phyloP scores from a whole-genome alignment of 1,284 basidiomycete species.

The Hypsizygus ulmarius region DNA sequence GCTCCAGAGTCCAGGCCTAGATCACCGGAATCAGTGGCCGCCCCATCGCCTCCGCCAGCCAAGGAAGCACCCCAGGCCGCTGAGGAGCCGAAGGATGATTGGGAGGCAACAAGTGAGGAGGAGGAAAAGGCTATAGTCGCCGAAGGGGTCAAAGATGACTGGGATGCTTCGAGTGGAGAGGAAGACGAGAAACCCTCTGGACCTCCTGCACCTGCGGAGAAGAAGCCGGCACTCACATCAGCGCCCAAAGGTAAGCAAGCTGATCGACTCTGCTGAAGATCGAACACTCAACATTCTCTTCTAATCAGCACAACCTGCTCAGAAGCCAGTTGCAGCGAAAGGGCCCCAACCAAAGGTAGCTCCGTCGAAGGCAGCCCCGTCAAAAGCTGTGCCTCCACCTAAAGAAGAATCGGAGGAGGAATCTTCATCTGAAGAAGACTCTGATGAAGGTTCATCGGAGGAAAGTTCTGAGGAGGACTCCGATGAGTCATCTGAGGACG shows the following conservation, averaged over 20 bases:
- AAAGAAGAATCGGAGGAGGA: constrained; percentile 22
- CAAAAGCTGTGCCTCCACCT: constrained; percentile 23
- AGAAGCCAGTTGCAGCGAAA: constrained; percentile 20
- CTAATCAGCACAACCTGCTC: constrained; percentile 7
- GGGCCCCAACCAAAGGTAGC: constrained; percentile 28
- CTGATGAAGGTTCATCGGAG: constrained; percentile 16
- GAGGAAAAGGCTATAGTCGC: constrained; percentile 35
- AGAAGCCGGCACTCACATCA: constrained; percentile 12
- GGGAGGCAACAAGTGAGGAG: constrained; percentile 83
- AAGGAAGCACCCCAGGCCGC: constrained; percentile 21
- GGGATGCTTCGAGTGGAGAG: constrained; percentile 83
- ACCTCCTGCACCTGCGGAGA: constrained; percentile 23
- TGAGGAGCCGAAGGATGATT: constrained; percentile 68
- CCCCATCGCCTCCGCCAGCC: constrained; percentile 30
- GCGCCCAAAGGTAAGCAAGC: constrained; percentile 10
- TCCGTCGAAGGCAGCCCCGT: constrained; percentile 10
- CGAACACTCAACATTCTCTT: not conserved
- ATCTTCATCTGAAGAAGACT: no score
- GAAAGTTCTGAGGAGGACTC: constrained; percentile 36
- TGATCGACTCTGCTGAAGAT: not conserved
- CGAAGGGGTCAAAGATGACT: constrained; percentile 61
- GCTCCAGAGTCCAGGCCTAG: constrained; percentile 52
- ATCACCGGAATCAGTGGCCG: constrained; percentile 44
- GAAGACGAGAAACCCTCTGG: constrained; percentile 30
- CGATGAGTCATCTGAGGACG: constrained; percentile 51